These are phyloP conservation scores for Fusarium sororula DNA, from an alignment of 2,329 filamentous ascomycete genomes.

Conservation along the genomic window DNA sequence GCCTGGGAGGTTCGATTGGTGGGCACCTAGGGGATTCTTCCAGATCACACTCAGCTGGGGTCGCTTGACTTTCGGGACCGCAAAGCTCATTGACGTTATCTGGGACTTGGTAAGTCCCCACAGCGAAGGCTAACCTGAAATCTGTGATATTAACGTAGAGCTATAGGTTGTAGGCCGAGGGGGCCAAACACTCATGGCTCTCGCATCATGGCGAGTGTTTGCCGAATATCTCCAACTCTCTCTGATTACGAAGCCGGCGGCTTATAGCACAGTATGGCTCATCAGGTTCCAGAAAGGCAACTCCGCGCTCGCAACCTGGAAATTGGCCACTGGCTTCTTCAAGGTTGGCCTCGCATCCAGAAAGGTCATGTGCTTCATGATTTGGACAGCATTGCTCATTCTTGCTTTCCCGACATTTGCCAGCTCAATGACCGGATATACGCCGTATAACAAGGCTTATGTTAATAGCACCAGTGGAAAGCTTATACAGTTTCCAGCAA, in stretches of 20 bases:
- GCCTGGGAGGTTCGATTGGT: neutral
- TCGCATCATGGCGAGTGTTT: conserved; percentile 5
- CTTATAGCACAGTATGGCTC: conserved; percentile 2
- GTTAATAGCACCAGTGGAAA: neutral
- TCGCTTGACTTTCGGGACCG: neutral
- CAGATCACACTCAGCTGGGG: neutral
- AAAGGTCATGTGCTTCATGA: neutral
- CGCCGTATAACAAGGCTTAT: neutral
- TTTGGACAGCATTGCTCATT: neutral
- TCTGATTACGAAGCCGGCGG: neutral
- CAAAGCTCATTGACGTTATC: conserved; percentile 3
- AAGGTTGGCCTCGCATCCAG: neutral
- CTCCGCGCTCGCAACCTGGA: neutral
- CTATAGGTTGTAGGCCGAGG: conserved; percentile 13
- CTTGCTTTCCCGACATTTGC: neutral
- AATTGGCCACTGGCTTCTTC: accelerated
- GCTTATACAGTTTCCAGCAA: accelerated
- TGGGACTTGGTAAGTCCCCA: conserved; percentile 14
- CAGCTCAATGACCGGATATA: conserved; percentile 26
- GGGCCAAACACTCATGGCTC: neutral
- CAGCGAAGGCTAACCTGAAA: too few relatives aligned
- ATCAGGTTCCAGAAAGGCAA: neutral
- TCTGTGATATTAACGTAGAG: accelerated
- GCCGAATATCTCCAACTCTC: conserved; percentile 6
- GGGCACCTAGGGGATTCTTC: conserved; percentile 2